phyloP scores from a whole-genome alignment of 2,329 filamentous ascomycete species.

The Calonectria montana region DNA sequence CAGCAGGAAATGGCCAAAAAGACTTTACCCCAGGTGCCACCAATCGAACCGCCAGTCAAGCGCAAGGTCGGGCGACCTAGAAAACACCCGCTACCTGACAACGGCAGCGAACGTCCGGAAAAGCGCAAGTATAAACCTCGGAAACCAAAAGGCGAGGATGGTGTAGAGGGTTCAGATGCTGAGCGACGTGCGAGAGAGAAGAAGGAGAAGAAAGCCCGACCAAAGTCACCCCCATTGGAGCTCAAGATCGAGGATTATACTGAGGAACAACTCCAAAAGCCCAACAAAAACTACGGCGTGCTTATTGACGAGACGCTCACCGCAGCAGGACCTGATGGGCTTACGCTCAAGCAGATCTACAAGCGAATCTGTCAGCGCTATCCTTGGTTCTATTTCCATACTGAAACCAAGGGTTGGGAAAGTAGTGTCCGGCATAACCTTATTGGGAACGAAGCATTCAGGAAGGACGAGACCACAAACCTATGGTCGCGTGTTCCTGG shows the following conservation, averaged over 20 bases:
- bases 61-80: conserved; percentile 74
- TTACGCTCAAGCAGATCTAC: conserved; percentile 72
- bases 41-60: conserved; percentile 65
- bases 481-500: conserved; percentile 69
- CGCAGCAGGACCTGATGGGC: conserved; percentile 63
- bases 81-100: conserved; percentile 71
- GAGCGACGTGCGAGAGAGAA: conserved; percentile 67
- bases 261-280: conserved; percentile 68
- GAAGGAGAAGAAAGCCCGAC: conserved; percentile 69
- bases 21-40: conserved; percentile 59
- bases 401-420: conserved; percentile 74
- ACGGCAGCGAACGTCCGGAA: conserved; percentile 64
- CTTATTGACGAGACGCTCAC: conserved; percentile 70
- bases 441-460: conserved; percentile 71
- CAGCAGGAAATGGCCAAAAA: conserved; percentile 62
- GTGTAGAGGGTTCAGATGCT: conserved; percentile 66
- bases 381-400: conserved; percentile 69
- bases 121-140: conserved; percentile 76
- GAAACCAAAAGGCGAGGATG: conserved; percentile 65
- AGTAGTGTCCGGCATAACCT: conserved; percentile 74
- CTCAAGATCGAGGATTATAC: conserved; percentile 67
- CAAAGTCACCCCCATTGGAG: conserved; percentile 70
- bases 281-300: conserved; percentile 71
- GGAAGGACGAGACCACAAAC: conserved; percentile 66
- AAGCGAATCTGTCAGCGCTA: conserved; percentile 69